Base-by-base conservation (phyloP, 345 rosid species). In the Camelina laxa region DNA sequence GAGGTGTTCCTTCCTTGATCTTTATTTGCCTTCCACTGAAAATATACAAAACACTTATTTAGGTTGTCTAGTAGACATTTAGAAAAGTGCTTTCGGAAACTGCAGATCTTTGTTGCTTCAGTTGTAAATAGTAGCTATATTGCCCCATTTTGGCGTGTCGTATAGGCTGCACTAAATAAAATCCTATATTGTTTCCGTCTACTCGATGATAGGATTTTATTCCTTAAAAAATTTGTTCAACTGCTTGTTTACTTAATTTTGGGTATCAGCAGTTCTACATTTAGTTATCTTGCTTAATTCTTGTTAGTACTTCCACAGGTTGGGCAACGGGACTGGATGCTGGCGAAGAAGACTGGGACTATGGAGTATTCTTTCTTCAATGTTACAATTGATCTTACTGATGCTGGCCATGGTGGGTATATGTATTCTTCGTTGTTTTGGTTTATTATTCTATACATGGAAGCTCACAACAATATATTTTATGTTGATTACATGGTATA, bases 321-420 rank as follows among this genome's bases (percentile, higher is more conserved):
- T 94, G 96, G 97, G 98, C 95, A 53, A 85, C 89, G 0, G 24
- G 82, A 44, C 80, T 94, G 72, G 81, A 30, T 74, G 96, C 98
- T 31, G 85, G 85, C 20, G 95, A 91, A 86, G 74, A 53, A 47
- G 89, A 82, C 50, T 78, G 82, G 82, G 87, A 82, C 76, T 20
- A 39, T 39, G 67, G 95, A 89, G n/a, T 91, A 79, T 78, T 88
- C 97, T 69, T 94, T 94, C 72, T 91, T 94, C 72, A 74, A 68
- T 48, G 96, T 91, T 72, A 39, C 4, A 33, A 78, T 91, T 72
- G 80, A 87, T 74, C 95, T 94, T 72, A 91, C 97, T 27, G 88
- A 94, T 80, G 87, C 93, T 71, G 97, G 98, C 51, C 97, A 94
- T 61, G 96, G 98, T 94, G 71, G 72, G 89, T 80, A 64, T 71